Conservation (phyloP, 345 rosid species). For the Ceriops zippeliana region DNA sequence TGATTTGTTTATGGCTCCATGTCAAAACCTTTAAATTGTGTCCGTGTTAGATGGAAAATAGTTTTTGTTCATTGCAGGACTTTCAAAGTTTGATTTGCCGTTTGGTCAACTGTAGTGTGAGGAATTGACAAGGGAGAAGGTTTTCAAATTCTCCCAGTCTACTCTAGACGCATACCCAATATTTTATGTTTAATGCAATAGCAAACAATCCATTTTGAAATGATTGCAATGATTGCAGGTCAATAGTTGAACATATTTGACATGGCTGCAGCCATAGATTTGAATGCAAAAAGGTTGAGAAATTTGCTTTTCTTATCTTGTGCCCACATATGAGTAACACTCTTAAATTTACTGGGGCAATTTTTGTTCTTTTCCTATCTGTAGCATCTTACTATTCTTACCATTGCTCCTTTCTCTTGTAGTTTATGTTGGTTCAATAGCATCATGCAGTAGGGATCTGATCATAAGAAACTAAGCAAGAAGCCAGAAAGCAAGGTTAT, state of each 20-base stretch:
- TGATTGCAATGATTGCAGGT: not conserved
- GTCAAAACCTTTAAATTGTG: not conserved
- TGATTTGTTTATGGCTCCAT: constrained; percentile 1
- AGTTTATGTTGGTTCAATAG: constrained; percentile 9
- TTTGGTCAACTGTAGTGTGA: no score
- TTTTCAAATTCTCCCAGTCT: not conserved
- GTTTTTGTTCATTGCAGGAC: no score
- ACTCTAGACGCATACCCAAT: not conserved
- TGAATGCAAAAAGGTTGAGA: not conserved
- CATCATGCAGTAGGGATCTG: not conserved
- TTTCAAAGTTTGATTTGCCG: no score
- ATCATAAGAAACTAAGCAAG: not conserved
- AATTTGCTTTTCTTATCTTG: not conserved
- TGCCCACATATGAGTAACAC: not conserved
- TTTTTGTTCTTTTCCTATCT: not conserved
- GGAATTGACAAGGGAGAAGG: not conserved
- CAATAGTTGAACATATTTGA: not conserved
- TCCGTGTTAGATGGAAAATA: no score
- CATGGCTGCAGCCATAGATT: not conserved
- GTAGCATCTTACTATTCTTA: constrained; percentile 3
- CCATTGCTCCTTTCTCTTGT: constrained; percentile 11
- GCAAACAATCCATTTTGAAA: not conserved
- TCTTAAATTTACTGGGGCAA: not conserved
- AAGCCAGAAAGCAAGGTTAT: constrained; percentile 4
- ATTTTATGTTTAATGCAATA: not conserved